These are phyloP conservation scores for Zygoascus tannicola DNA, from an alignment of 805 yeast genomes.

Conservation along the genomic window DNA sequence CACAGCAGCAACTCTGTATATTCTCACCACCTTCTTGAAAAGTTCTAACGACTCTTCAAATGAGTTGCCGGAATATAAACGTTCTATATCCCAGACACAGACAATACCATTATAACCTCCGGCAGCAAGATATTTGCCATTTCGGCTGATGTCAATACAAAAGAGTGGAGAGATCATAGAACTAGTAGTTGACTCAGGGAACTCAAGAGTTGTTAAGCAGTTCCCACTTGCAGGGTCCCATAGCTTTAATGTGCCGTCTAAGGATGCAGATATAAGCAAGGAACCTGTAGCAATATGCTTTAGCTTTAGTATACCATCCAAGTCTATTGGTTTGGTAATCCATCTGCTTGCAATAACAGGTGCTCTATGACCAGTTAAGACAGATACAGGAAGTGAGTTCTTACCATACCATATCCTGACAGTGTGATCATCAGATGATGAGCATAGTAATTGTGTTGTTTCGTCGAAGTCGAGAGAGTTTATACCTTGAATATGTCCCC, in stretches of 20 bases:
- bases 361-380: slow-evolving; percentile 19
- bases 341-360: slow-evolving; percentile 20
- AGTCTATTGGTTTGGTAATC: slow-evolving; percentile 11
- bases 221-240: slow-evolving; percentile 45
- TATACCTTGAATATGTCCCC: slow-evolving; percentile 59
- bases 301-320: slow-evolving; percentile 12
- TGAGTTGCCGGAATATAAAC: background rate
- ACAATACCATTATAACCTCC: slow-evolving; percentile 61
- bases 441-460: slow-evolving; percentile 46
- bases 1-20: background rate
- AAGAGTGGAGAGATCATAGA: slow-evolving; percentile 37
- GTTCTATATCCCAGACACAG: slow-evolving; percentile 20
- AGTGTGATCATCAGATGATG: slow-evolving; percentile 69
- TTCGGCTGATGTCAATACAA: slow-evolving; percentile 43
- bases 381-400: slow-evolving; percentile 34
- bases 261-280: slow-evolving; percentile 43
- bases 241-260: slow-evolving; percentile 60
- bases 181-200: slow-evolving; percentile 33
- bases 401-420: slow-evolving; percentile 74
- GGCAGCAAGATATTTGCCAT: slow-evolving; percentile 41
- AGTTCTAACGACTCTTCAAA: background rate
- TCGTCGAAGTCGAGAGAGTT: slow-evolving; percentile 47
- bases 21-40: background rate
- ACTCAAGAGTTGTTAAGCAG: slow-evolving; percentile 30
- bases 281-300: slow-evolving; percentile 9